Conservation (phyloP, 2,329 filamentous ascomycete species). For the Emericellopsis atlantica region DNA sequence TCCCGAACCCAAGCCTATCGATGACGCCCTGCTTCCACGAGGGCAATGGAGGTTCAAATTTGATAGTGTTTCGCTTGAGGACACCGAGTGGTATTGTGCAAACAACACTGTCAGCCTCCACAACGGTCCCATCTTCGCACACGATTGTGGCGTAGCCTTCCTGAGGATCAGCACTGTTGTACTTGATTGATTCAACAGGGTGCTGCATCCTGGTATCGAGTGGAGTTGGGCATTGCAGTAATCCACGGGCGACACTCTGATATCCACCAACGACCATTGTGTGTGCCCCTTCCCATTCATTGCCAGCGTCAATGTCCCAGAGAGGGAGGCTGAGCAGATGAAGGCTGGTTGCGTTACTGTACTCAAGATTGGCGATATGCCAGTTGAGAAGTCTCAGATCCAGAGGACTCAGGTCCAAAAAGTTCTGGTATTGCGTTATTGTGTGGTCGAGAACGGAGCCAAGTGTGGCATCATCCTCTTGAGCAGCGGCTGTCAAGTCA, state of each 20-base stretch:
- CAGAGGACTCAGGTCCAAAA: slow-evolving; percentile 72
- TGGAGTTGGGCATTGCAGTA: slow-evolving; percentile 64
- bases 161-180: slow-evolving; percentile 34
- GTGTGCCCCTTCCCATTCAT: slow-evolving; percentile 93
- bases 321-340: slow-evolving; percentile 76
- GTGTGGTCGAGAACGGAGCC: slow-evolving; percentile 87
- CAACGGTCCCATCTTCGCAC: slow-evolving; percentile 62
- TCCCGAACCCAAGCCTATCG: slow-evolving; percentile 74
- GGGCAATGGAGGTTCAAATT: slow-evolving; percentile 87
- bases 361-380: slow-evolving; percentile 97
- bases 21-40: slow-evolving; percentile 75
- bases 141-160: slow-evolving; percentile 46
- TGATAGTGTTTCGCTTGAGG: slow-evolving; percentile 66
- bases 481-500: slow-evolving; percentile 54
- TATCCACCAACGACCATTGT: slow-evolving; percentile 91
- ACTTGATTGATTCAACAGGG: slow-evolving; percentile 57
- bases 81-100: slow-evolving; percentile 85
- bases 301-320: slow-evolving; percentile 96
- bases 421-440: slow-evolving; percentile 72
- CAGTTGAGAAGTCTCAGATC: slow-evolving; percentile 90
- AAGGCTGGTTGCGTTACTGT: slow-evolving; percentile 87
- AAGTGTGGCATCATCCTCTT: slow-evolving; percentile 56
- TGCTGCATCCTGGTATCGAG: slow-evolving; percentile 67
- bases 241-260: slow-evolving; percentile 78
- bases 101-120: slow-evolving; percentile 85